Evolutionary conservation across 1,284 basidiomycete species (phyloP), one percentile per base, ranked within the genome.

Genomic region (Heliocybe sulcata): DNA sequence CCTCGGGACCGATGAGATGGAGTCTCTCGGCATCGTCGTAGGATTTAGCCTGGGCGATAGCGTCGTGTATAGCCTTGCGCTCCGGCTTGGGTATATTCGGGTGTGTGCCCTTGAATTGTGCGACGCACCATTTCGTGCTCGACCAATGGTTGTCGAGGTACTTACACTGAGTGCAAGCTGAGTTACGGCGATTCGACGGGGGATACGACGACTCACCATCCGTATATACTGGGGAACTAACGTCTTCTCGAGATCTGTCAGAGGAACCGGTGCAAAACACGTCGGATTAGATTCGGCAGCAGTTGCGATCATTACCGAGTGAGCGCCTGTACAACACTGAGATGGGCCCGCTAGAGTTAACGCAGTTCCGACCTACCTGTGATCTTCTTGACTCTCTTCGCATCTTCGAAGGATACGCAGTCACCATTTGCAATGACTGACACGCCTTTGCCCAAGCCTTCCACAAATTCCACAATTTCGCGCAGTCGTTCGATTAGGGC

Each of bases 371-470:
- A 69, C 74, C 26, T 63, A 83, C 93, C 89, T 19, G 94, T 97
- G 14, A 83, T 69, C 55, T 79, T 73, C 56, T 87, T 81, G 56
- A 97, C 82, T 47, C 83, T 76, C 56, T 83, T 82, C 52, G 90
- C 89, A 64, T 96, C 94, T 56, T 86, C 79, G 67, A 80, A 87
- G 1, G 86, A 87, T 54, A 82, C 75, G 60, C 93, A 96, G 68
- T 99, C 96, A 0, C 97, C 97, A 68, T 99, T 99, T 71, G 92
- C 92, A 33, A 94, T 80, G 12, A 99, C 85, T 1, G 94, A 87
- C 22, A 98, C 79, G 14, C 83, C 86, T 61, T 77, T 81, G 0
- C 82, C 85, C 70, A 87, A 76, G 1, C 72, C 73, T 54, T 82
- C 77, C 31, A 92, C 89, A 63, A 87, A 88, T 4, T 91, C 81